A percentile compares a stretch with the other conserved stretches of the same genome.
These are phyloP conservation scores for Ophiostoma sp. DNA, from an alignment of 2,329 filamentous ascomycete species.

Conservation along the genomic window DNA sequence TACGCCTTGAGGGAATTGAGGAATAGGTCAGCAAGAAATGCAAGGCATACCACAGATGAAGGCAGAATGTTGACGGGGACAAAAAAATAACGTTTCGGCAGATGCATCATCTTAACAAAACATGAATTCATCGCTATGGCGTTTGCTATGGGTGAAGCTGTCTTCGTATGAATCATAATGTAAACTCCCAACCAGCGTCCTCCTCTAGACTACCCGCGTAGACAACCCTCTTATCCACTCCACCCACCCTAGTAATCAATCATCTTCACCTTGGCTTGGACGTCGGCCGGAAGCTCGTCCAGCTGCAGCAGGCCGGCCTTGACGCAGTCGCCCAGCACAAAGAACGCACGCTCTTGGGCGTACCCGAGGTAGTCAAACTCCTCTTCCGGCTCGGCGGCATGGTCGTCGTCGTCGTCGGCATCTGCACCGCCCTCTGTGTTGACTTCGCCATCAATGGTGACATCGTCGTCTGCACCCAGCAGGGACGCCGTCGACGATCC, in stretches of 20 bases:
- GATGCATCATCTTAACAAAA: neutral
- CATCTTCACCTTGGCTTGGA: slow-evolving; percentile 66
- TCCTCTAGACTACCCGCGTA: too few species aligned
- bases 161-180: neutral
- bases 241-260: slow-evolving; percentile 50
- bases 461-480: slow-evolving; percentile 29
- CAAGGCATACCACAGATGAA: neutral
- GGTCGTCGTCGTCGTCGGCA: neutral
- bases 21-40: neutral
- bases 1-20: neutral
- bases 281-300: slow-evolving; percentile 72
- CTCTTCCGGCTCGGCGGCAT: slow-evolving; percentile 50
- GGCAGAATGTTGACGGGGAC: neutral
- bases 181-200: neutral
- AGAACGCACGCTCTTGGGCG: slow-evolving; percentile 83
- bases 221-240: neutral
- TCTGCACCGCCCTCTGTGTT: slow-evolving; percentile 31
- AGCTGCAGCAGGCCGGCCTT: slow-evolving; percentile 70
- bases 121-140: neutral
- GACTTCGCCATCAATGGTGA: slow-evolving; percentile 34
- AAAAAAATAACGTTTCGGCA: neutral
- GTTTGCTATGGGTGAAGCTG: neutral
- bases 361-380: slow-evolving; percentile 94
- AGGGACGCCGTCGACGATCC: slow-evolving; percentile 27
- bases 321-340: slow-evolving; percentile 92